Base-by-base conservation (phyloP, 2,329 filamentous ascomycete species). In the Sordariomycetes sp. region DNA sequence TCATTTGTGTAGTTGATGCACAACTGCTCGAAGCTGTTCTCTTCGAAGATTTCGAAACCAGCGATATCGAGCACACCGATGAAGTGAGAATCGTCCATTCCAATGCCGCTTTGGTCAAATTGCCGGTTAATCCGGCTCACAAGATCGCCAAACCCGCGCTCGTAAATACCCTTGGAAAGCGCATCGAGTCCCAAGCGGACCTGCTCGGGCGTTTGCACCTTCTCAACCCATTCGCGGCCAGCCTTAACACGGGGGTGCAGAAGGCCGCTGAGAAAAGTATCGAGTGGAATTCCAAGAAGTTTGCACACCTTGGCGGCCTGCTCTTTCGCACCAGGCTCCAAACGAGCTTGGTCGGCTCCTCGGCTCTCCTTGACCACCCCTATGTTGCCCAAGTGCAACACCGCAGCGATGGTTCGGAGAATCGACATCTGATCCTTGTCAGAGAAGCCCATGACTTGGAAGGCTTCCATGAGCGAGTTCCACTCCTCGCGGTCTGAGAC, bases 1-100 rank as follows among this genome's bases (percentile, higher is more conserved):
- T 98, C 92, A 60, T 98, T 98, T 41, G 93, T 96, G 61, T 98
- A 98, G 61, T 98, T 98, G 71, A 98, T 98, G 66, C 92, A 98
- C 6, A 98, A 72, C 58, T 98, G 92, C 57, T 98, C 92, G 50
- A 98, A 98, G 65, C 90, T 95, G 65, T 98, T 98, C 50, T 86
- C 76, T 47, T 98, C 88, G 48, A 98, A 98, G 39, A 98, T 98
- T 54, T 98, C 92, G 58, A 98, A 98, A 40, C 92, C 92, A 43
- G 93, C 93, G 58, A 98, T 98, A 75, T 98, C 92, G 27, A 98
- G 79, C 8, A 98, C 92, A 35, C 92, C 92, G 45, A 98, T 98
- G 59, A 98, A 98, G 49, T 86, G 82, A 2, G 85, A 88, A 51
- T 96, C 88, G 39, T 98, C 88, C 53, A 81, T 69, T 8, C 82